phyloP scores from a whole-genome alignment of 106 monocot genomes.

The Phalaenopsis aphrodite region DNA sequence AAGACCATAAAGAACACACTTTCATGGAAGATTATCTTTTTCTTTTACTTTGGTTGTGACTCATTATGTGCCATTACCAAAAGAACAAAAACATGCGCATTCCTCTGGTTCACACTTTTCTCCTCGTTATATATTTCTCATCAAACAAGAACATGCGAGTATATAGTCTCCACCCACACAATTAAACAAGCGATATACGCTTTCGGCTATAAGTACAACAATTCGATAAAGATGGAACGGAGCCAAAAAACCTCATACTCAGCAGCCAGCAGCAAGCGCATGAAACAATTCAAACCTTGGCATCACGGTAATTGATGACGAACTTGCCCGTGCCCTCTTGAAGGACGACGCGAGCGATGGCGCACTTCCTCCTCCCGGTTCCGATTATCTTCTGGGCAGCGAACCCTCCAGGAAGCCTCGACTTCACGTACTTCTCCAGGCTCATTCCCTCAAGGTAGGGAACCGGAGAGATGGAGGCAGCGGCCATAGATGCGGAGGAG shows the following conservation, averaged over 20 bases:
- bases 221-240: too few species aligned
- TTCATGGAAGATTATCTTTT: neutral
- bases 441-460: conserved; percentile 33
- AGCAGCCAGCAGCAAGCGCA: neutral
- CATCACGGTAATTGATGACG: conserved; percentile 84
- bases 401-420: conserved; percentile 84
- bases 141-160: neutral
- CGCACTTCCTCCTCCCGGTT: conserved; percentile 87
- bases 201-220: too few species aligned
- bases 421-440: conserved; percentile 83
- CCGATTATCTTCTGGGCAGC: conserved; percentile 83
- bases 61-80: neutral
- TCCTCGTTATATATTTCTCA: neutral
- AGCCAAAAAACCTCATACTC: neutral
- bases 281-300: conserved; percentile 42
- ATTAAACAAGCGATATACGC: too few species aligned
- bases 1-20: neutral
- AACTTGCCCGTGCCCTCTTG: conserved; percentile 87
- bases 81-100: neutral
- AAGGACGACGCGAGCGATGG: conserved; percentile 85
- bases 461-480: neutral
- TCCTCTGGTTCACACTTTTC: neutral
- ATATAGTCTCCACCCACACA: neutral
- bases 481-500: conserved; percentile 15
- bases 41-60: neutral